phyloP scores from a whole-genome alignment of 306 rosid genomes.

The Parietaria judaica region DNA sequence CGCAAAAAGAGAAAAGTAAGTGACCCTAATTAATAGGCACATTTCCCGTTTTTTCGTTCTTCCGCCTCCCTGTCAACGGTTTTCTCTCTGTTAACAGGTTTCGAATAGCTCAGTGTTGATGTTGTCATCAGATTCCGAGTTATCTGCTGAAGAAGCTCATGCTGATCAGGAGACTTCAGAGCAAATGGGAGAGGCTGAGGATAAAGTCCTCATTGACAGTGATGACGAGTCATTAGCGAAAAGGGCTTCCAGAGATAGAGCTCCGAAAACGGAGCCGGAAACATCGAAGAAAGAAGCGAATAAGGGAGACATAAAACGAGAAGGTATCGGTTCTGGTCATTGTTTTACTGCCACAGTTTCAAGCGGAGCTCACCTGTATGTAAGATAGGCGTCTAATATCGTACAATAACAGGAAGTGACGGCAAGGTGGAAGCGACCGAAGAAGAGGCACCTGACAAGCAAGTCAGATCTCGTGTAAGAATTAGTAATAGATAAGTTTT shows the following conservation, averaged over 20 bases:
- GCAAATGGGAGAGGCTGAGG: constrained; percentile 23
- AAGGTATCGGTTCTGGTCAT: constrained; percentile 28
- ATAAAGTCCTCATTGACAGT: constrained; percentile 24
- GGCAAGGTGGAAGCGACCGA: constrained; percentile 37
- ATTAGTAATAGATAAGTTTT: neutral
- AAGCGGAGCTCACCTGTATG: constrained; percentile 5
- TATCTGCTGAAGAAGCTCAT: constrained; percentile 30
- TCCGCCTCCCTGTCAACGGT: no score
- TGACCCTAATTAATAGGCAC: no score
- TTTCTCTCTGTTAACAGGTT: constrained; percentile 26
- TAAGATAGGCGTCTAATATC: constrained; percentile 14
- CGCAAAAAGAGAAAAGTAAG: constrained; percentile 27
- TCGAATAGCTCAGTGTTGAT: constrained; percentile 44
- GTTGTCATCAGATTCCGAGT: constrained; percentile 74
- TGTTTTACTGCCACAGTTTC: neutral
- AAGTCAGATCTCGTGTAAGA: constrained; percentile 52
- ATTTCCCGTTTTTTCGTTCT: no score
- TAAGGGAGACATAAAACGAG: constrained; percentile 24
- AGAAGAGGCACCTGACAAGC: constrained; percentile 57
- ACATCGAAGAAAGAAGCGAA: constrained; percentile 35
- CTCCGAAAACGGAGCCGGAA: constrained; percentile 28
- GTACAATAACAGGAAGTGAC: constrained; percentile 32
- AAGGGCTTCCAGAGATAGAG: constrained; percentile 37
- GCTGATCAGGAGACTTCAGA: constrained; percentile 27
- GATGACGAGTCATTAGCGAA: constrained; percentile 42